Conservation (phyloP, 495 filamentous ascomycete genomes). For the Haplographium delicatum region DNA sequence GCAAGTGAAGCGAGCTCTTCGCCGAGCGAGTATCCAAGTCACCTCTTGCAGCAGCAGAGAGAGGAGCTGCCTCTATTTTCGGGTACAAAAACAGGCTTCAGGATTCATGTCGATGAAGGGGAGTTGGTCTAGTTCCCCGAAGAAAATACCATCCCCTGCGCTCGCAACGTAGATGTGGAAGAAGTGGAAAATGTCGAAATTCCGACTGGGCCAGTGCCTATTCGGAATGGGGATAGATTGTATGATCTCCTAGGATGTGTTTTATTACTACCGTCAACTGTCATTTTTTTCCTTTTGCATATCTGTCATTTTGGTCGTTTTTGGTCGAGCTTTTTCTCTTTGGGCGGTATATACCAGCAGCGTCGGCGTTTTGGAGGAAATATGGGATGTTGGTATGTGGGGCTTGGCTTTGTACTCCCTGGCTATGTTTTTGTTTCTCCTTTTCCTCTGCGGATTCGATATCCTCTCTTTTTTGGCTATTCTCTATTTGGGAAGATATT, state of each 20-base stretch:
- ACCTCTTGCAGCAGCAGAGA: constrained; percentile 7
- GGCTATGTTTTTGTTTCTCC: neutral
- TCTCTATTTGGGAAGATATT: neutral
- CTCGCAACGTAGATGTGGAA: neutral
- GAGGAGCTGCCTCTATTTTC: neutral
- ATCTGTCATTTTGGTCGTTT: neutral
- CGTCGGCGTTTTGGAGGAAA: constrained; percentile 7
- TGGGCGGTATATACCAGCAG: constrained; percentile 5
- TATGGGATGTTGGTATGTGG: no score
- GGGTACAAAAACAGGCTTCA: constrained; percentile 7
- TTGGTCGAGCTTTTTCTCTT: neutral
- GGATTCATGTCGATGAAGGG: constrained; percentile 22
- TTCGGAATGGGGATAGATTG: neutral
- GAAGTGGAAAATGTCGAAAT: neutral
- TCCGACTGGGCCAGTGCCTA: no score
- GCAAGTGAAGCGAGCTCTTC: constrained; percentile 10
- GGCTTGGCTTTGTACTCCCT: neutral
- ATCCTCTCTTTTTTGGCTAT: neutral
- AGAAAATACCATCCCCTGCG: neutral
- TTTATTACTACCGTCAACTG: neutral
- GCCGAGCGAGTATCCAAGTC: constrained; percentile 36
- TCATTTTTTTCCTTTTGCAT: constrained; percentile 4
- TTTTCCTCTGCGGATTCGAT: neutral
- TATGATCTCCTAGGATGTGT: neutral
- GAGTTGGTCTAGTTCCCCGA: neutral